Percentiles rank a stretch among this genome's conserved stretches.
Evolutionary conservation across 305 asterid genomes (phyloP).

Genomic region (Withania somnifera): DNA sequence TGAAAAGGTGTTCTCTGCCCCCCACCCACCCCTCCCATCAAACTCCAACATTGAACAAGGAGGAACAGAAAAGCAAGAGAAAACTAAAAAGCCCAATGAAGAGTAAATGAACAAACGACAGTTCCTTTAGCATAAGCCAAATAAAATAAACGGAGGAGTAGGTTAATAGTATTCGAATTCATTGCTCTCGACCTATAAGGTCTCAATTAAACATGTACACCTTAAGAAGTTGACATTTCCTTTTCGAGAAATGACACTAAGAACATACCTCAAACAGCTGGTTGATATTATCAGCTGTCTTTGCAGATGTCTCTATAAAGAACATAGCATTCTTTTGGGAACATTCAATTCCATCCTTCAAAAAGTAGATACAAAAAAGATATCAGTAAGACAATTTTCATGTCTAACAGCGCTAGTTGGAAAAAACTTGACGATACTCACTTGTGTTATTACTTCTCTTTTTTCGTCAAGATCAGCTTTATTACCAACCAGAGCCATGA

Average conservation of each 20-base stretch:
- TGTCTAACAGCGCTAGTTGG: neutral
- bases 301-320: constrained; percentile 95
- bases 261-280: constrained; percentile 87
- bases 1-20: neutral
- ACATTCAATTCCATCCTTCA: constrained; percentile 72
- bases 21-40: no score
- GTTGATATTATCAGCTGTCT: constrained; percentile 99
- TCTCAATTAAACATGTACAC: neutral
- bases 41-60: neutral
- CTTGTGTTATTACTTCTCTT: constrained; percentile 78
- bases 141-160: no score
- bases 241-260: neutral
- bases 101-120: neutral
- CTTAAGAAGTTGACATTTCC: neutral
- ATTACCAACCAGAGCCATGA: constrained; percentile 96
- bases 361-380: neutral
- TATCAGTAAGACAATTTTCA: neutral
- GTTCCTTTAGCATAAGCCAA: no score
- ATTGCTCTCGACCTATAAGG: neutral
- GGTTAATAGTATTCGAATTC: neutral
- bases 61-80: neutral
- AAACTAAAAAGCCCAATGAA: neutral
- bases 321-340: constrained; percentile 97
- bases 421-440: constrained; percentile 20
- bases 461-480: constrained; percentile 91